A percentile compares a stretch with the other conserved stretches of the same genome.
These are phyloP conservation scores for Lyophyllum decastes DNA, from an alignment of 768 basidiomycete species.

Conservation along the genomic window DNA sequence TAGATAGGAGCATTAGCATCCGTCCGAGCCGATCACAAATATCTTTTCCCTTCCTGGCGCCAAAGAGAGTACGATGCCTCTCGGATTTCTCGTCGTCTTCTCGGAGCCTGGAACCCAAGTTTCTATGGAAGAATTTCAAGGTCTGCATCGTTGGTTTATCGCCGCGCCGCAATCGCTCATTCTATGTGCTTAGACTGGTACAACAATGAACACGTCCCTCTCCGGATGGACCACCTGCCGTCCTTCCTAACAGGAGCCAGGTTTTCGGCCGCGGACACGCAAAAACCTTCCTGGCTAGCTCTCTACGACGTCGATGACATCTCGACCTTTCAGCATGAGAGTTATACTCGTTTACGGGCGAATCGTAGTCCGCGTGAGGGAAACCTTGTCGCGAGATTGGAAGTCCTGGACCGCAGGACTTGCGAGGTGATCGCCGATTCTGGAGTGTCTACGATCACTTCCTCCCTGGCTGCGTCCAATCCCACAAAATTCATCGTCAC, in stretches of 20 bases:
- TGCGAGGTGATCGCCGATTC: constrained; percentile 36
- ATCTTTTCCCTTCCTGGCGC: not conserved
- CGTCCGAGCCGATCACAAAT: not conserved
- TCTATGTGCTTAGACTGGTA: constrained; percentile 45
- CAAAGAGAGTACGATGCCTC: constrained; percentile 27
- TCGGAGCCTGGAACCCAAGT: constrained; percentile 45
- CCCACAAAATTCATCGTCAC: constrained; percentile 32
- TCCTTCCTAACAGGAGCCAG: constrained; percentile 52
- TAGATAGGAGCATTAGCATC: too few relatives aligned
- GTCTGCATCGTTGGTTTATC: constrained; percentile 17
- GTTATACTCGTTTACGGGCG: constrained; percentile 44
- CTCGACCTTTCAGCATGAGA: constrained; percentile 39
- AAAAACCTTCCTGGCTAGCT: constrained; percentile 46
- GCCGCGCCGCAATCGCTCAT: not conserved
- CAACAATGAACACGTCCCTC: constrained; percentile 55
- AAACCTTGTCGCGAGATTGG: constrained; percentile 40
- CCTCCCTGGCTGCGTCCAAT: constrained; percentile 30
- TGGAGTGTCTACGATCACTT: constrained; percentile 30
- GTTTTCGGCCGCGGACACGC: constrained; percentile 37
- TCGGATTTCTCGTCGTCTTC: constrained; percentile 49
- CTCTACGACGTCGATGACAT: constrained; percentile 50
- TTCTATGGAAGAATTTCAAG: constrained; percentile 49
- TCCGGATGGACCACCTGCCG: constrained; percentile 45
- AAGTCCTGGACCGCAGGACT: constrained; percentile 44
- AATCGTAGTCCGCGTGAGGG: constrained; percentile 46